Percentiles rank a stretch among this genome's conserved stretches.
Conservation (phyloP, 176 grass and related monocot genomes). For the Paspalum notatum region DNA sequence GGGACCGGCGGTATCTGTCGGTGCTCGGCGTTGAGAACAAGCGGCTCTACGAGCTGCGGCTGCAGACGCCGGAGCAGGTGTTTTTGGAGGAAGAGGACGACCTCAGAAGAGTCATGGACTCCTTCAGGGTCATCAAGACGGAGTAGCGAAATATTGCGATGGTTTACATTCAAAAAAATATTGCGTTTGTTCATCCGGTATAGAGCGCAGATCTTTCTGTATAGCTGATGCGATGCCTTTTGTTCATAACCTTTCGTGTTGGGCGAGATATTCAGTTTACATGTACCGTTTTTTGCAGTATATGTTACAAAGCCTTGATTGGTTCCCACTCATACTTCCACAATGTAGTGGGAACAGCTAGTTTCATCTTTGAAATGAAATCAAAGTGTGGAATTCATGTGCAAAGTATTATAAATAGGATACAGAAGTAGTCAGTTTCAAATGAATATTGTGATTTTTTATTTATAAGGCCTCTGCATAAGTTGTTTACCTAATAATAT, state of each 20-base stretch:
- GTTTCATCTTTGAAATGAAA: background rate
- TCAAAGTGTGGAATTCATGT: background rate
- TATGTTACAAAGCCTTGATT: background rate
- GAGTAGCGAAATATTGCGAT: conserved; percentile 12
- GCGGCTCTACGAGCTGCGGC: conserved; percentile 69
- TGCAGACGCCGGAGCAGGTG: conserved; percentile 80
- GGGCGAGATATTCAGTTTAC: background rate
- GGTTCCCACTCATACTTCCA: background rate
- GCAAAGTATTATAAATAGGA: background rate
- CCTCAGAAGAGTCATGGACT: conserved; percentile 81
- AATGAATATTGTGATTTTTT: background rate
- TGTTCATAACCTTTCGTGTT: background rate
- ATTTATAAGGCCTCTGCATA: background rate
- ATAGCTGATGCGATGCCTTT: background rate
- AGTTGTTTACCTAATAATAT: background rate
- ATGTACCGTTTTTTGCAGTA: background rate
- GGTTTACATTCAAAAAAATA: no score
- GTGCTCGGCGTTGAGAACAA: conserved; percentile 96
- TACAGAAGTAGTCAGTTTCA: background rate
- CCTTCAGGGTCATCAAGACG: conserved; percentile 71
- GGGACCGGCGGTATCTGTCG: conserved; percentile 84
- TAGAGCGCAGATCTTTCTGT: conserved; percentile 19
- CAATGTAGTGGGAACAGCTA: background rate
- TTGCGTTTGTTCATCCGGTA: no score
- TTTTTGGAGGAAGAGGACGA: conserved; percentile 76